A percentile compares a stretch with the other conserved stretches of the same genome.
These are phyloP conservation scores for Fonsecaea erecta DNA, from an alignment of 2,329 filamentous ascomycete species.

Conservation along the genomic window DNA sequence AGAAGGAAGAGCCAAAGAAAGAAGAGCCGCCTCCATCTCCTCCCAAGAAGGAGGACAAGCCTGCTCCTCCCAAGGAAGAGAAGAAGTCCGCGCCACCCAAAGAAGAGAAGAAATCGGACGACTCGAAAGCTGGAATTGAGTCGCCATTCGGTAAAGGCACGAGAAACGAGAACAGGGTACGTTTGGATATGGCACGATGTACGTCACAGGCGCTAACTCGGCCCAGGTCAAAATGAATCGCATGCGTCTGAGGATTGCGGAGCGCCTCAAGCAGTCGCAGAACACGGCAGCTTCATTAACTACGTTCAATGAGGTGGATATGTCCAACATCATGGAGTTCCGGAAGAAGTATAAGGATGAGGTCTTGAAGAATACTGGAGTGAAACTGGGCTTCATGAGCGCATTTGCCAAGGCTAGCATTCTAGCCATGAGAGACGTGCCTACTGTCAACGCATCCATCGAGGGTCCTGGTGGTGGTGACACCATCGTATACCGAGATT, in stretches of 20 bases:
- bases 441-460: slow-evolving; percentile 93
- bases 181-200: slow-evolving; percentile 43
- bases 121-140: slow-evolving; percentile 39
- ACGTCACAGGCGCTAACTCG: slow-evolving; percentile 26
- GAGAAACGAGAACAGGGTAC: slow-evolving; percentile 85
- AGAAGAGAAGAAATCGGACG: slow-evolving; percentile 43
- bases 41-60: slow-evolving; percentile 44
- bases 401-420: slow-evolving; percentile 90
- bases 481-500: slow-evolving; percentile 97
- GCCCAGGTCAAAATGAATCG: slow-evolving; percentile 97
- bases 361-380: slow-evolving; percentile 89
- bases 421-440: slow-evolving; percentile 92
- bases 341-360: slow-evolving; percentile 97
- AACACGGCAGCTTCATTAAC: slow-evolving; percentile 97
- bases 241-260: slow-evolving; percentile 95
- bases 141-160: slow-evolving; percentile 60
- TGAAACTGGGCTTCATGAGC: slow-evolving; percentile 99
- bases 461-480: slow-evolving; percentile 94
- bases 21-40: slow-evolving; percentile 36
- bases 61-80: slow-evolving; percentile 43
- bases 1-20: slow-evolving; percentile 39
- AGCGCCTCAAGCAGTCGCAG: slow-evolving; percentile 98
- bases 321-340: slow-evolving; percentile 97
- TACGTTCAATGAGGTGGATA: slow-evolving; percentile 99
- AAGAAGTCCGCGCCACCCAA: slow-evolving; percentile 44